Evolutionary conservation across 2,329 filamentous ascomycete species (phyloP).

Genomic region (Coniella vitis): DNA sequence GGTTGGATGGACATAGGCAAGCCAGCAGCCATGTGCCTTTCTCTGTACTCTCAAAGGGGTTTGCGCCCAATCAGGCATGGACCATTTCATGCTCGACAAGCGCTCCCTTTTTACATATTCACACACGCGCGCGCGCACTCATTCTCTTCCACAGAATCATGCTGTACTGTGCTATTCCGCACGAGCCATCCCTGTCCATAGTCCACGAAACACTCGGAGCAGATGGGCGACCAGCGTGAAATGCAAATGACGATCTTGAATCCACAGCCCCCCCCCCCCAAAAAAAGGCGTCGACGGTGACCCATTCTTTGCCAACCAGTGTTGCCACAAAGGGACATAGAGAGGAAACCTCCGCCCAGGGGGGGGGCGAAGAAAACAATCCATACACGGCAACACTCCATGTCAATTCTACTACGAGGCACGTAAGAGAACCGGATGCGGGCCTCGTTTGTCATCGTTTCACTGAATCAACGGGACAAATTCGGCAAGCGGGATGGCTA

Average conservation of each 20-base stretch:
- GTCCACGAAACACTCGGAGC: background rate
- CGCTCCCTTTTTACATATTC: constrained; percentile 1
- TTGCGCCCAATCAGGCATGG: background rate
- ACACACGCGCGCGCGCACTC: no score
- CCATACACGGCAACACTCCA: no score
- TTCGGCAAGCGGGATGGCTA: no score
- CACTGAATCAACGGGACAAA: no score
- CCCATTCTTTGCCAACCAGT: background rate
- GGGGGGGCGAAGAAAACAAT: no score
- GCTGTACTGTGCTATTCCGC: no score
- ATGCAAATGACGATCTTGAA: background rate
- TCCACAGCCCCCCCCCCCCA: constrained; percentile 1
- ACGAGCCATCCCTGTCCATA: background rate
- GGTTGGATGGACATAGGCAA: background rate
- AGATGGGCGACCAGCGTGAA: background rate
- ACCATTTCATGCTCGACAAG: background rate
- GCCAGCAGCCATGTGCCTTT: no score
- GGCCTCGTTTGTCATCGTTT: background rate
- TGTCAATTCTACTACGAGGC: no score
- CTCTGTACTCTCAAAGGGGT: no score
- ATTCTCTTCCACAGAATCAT: background rate
- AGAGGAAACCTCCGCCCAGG: no score
- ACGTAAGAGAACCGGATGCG: background rate
- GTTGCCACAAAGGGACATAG: background rate
- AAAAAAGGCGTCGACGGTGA: background rate